Evolutionary conservation across 1,284 basidiomycete genomes (phyloP), one percentile per base, ranked within the genome.

Genomic region (Chalciporus sp.): DNA sequence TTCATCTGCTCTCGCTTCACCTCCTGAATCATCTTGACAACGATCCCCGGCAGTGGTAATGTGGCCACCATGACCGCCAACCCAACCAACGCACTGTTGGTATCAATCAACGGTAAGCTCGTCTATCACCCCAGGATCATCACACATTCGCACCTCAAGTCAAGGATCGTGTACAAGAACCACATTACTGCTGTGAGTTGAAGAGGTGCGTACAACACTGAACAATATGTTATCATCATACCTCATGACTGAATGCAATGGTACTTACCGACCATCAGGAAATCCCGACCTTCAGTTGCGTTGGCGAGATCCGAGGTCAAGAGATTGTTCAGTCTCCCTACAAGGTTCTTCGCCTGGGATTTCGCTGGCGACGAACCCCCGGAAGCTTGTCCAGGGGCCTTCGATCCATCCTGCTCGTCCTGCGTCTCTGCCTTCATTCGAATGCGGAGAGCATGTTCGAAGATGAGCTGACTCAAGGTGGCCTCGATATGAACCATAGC

Each of bases 401-500:
- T 4, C 12, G 29, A 14, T 12, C 20, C 42, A 20, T 56, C 28
- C 7, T 16, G 37, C 6, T 45, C 47, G 9, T 61, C 58, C 14
- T 61, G 47, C 16, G 64, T 58, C 35, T 75, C 73, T 0, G 74
- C 65, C 58, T 75, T 76, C 73, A 84, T 75, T 20, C 83, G 76
- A 28, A 85, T 76, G n/a, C 82, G 75, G 7, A 86, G 73, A 0
- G 83, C 72, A 55, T 85, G 83, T 55, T 83, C 78, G 64, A 85
- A 84, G 2, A 85, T 64, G 9, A 85, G 73, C 58, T 85, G 81
- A 0, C 81, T 84, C 40, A 85, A 62, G 53, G 85, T 73, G 2
- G 75, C 76, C 59, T 84, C 77, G 8, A 66, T 57, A 19, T 48
- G 42, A 7, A 57, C 54, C 19, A 57, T 43, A 11, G 27, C 16